A percentile compares a stretch with the other conserved stretches of the same genome.
phyloP scores from a whole-genome alignment of 2,329 filamentous ascomycete species.

The Biscogniauxia sp. region DNA sequence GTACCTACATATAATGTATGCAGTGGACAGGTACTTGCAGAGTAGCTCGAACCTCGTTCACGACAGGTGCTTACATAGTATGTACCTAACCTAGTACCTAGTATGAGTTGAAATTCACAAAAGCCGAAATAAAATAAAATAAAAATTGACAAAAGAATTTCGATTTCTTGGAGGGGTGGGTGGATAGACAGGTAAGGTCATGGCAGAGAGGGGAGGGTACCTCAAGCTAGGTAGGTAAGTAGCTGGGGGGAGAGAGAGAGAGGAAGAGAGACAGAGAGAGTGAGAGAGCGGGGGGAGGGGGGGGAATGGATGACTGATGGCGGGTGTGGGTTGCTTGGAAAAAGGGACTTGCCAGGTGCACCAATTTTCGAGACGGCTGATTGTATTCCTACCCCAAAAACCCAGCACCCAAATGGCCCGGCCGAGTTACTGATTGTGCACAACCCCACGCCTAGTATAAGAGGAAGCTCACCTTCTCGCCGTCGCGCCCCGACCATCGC shows the following conservation, averaged over 20 bases:
- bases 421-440: slow-evolving; percentile 54
- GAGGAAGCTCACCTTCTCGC: slow-evolving; percentile 58
- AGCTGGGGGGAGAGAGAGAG: slow-evolving; percentile 3
- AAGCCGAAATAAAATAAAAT: slow-evolving; percentile 3
- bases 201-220: background rate
- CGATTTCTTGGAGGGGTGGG: slow-evolving; percentile 10
- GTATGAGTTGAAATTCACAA: background rate
- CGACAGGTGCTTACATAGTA: slow-evolving; percentile 16
- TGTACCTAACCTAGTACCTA: background rate
- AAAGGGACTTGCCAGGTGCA: slow-evolving; percentile 1
- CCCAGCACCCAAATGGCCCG: slow-evolving; percentile 15
- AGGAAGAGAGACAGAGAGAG: slow-evolving; percentile 2
- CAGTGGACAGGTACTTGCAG: slow-evolving; percentile 5
- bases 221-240: slow-evolving; percentile 5
- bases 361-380: slow-evolving; percentile 19
- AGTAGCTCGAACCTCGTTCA: slow-evolving; percentile 8
- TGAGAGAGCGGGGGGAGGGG: background rate
- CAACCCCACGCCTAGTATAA: slow-evolving; percentile 56
- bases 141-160: slow-evolving; percentile 8
- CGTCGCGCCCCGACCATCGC: slow-evolving; percentile 42
- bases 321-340: slow-evolving; percentile 1
- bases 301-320: background rate
- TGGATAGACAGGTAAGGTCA: slow-evolving; percentile 7
- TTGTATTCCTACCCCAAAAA: slow-evolving; percentile 18
- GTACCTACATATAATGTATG: background rate